phyloP scores from a whole-genome alignment of 2,329 filamentous ascomycete genomes.

The Pseudopyricularia cyperi region DNA sequence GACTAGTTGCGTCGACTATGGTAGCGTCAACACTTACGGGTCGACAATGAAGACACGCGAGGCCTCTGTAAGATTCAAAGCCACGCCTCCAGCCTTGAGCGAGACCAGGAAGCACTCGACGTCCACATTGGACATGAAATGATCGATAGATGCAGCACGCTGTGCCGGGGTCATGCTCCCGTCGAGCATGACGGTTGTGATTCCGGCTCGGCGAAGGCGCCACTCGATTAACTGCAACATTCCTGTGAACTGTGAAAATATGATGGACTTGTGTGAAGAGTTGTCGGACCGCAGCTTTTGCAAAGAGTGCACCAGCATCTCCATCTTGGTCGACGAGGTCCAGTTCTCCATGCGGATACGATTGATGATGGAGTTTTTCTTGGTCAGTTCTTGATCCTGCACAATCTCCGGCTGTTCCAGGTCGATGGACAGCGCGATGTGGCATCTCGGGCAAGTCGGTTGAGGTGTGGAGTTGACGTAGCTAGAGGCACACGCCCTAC shows the following conservation, averaged over 20 bases:
- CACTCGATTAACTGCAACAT: constrained; percentile 97
- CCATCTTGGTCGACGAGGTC: constrained; percentile 97
- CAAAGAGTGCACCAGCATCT: constrained; percentile 87
- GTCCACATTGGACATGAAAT: constrained; percentile 91
- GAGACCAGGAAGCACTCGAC: constrained; percentile 96
- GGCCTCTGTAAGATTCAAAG: constrained; percentile 88
- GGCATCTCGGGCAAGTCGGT: constrained; percentile 78
- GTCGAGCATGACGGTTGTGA: constrained; percentile 96
- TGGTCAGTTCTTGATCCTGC: constrained; percentile 73
- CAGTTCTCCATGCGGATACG: constrained; percentile 98
- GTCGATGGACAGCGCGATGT: constrained; percentile 81
- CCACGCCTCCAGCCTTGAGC: constrained; percentile 89
- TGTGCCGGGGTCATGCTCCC: constrained; percentile 93
- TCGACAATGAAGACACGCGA: constrained; percentile 93
- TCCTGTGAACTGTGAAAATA: constrained; percentile 93
- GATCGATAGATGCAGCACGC: constrained; percentile 83
- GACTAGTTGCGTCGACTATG: background rate
- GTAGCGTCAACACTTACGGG: constrained; percentile 48
- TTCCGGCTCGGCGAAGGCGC: constrained; percentile 89
- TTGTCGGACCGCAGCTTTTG: constrained; percentile 87
- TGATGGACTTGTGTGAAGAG: constrained; percentile 89
- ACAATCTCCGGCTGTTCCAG: constrained; percentile 92
- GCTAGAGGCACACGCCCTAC: constrained; percentile 64
- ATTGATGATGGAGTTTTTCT: constrained; percentile 96
- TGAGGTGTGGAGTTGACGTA: constrained; percentile 69